Evolutionary conservation across 768 basidiomycete genomes (phyloP).

Genomic region (Tulasnella sp.): DNA sequence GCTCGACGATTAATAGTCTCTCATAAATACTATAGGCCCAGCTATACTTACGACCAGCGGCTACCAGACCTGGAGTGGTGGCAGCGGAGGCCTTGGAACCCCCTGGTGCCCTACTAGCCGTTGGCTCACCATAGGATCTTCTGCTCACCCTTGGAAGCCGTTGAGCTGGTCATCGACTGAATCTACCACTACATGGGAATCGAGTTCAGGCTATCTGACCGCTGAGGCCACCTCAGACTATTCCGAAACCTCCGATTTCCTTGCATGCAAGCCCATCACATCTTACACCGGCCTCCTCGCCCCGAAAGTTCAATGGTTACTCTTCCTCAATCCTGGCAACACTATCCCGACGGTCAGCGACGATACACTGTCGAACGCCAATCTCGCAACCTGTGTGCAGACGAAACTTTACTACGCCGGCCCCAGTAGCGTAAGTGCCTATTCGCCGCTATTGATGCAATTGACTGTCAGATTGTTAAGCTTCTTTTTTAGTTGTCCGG

Average conservation of each 20-base stretch:
- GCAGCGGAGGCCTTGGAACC: neutral
- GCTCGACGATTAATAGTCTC: neutral
- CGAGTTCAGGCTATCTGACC: neutral
- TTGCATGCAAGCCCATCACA: constrained; percentile 4
- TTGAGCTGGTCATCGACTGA: neutral
- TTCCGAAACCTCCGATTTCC: neutral
- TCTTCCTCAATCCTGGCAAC: neutral
- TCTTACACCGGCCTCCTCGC: neutral
- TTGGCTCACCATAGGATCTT: neutral
- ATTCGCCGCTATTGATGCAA: no score
- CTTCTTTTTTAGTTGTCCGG: no score
- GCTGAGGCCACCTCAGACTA: neutral
- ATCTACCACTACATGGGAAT: neutral
- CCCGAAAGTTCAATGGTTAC: neutral
- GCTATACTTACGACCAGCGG: neutral
- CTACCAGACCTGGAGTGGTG: neutral
- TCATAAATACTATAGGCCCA: neutral
- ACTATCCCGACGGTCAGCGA: neutral
- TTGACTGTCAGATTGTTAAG: no score
- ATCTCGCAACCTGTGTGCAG: neutral
- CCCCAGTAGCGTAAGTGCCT: no score
- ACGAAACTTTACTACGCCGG: neutral
- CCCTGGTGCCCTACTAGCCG: neutral
- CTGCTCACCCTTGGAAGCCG: neutral
- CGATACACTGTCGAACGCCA: constrained; percentile 14